Evolutionary conservation across 768 basidiomycete species (phyloP), one percentile per base, ranked within the genome.

Genomic region (Hypholoma sublateritium): DNA sequence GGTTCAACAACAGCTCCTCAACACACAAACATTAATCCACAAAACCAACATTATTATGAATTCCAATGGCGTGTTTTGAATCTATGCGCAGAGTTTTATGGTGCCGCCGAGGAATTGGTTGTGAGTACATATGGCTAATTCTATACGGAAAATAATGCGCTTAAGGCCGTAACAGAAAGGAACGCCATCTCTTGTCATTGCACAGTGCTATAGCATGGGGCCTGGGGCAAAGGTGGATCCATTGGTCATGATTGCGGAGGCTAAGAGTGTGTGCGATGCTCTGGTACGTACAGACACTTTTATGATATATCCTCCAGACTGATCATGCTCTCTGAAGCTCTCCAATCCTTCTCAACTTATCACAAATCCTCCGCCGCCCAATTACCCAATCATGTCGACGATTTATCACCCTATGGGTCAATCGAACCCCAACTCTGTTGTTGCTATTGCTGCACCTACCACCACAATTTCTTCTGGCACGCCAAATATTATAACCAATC

Each of bases 61-160:
- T 91, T 91, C 65, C 89, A 92, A 68, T 91, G 89, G 89, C 84
- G 89, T 55, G 83, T 91, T 42, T 68, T 91, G 56, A 89, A 90
- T 19, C 74, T 93, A 39, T 93, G 90, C 69, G 85, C 88, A 1
- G 91, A 93, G 67, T 93, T 93, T 68, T 93, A 93, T 72, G 86
- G 84, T 24, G 90, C 90, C 5, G 90, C 90, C 16, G 90, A 91
- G 70, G 90, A 93, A 70, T 81, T 93, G 45, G 80, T 93, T 57
- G 90, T 92, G 70, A 70, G 88, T 82, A n/a, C 25, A 28, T 50
- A 21, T 21, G 25, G 17, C 57, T 39, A 48, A 45, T 24, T 8
- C 1, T 41, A 56, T 36, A 44, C 58, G 55, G 56, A 49, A 61
- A 28, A 9, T 22, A 16, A 55, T 62, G n/a, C 44, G 44, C 59